Evolutionary conservation across 2,329 filamentous ascomycete species (phyloP).

Genomic region (Emmonsiellopsis sp.): DNA sequence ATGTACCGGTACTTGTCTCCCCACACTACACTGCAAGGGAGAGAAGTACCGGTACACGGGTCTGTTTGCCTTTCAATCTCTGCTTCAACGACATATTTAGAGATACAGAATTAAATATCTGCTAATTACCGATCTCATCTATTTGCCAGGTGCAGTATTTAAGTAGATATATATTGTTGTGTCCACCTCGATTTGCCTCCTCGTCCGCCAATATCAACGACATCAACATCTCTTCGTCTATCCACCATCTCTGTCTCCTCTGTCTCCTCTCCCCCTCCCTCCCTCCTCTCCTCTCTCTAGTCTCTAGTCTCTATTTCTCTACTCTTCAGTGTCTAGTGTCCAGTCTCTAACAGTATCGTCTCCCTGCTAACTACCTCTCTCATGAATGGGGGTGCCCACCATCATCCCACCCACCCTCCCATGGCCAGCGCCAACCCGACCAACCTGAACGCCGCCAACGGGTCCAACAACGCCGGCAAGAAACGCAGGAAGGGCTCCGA

Average conservation of each 20-base stretch:
- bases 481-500: constrained; percentile 57
- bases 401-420: constrained; percentile 54
- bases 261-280: constrained; percentile 8
- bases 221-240: not conserved
- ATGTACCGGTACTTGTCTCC: too few species aligned
- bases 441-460: constrained; percentile 41
- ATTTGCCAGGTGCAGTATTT: too few species aligned
- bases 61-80: too few species aligned
- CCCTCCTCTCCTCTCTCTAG: constrained; percentile 2
- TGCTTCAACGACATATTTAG: too few species aligned
- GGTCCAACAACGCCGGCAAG: constrained; percentile 49
- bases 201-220: too few species aligned
- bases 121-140: too few species aligned
- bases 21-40: too few species aligned
- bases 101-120: too few species aligned
- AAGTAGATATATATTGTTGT: too few species aligned
- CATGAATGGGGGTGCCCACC: constrained; percentile 58
- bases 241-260: constrained; percentile 10
- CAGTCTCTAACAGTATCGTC: not conserved
- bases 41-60: too few species aligned
- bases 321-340: not conserved
- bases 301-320: not conserved
- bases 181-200: too few species aligned
- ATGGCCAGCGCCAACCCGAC: constrained; percentile 39
- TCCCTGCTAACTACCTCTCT: constrained; percentile 10